A percentile compares a stretch with the other conserved stretches of the same genome.
These are phyloP conservation scores for Entophlyctis luteolus DNA, from an alignment of 192 early-diverging fungal genomes.

Conservation along the genomic window DNA sequence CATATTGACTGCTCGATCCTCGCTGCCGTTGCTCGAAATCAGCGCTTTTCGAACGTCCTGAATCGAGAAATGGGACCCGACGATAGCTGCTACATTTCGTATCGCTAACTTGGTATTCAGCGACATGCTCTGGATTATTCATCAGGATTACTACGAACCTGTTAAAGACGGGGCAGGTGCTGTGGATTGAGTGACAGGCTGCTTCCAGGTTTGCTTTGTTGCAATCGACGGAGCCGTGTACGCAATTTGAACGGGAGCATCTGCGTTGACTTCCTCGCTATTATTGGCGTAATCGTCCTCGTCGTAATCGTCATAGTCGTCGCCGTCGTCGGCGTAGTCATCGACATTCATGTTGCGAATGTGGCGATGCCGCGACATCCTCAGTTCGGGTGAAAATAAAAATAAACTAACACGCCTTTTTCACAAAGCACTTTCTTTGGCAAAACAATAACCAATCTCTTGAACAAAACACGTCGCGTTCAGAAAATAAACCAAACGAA, in stretches of 20 bases:
- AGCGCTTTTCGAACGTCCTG: neutral
- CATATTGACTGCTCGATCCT: slow-evolving; percentile 20
- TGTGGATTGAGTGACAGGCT: neutral
- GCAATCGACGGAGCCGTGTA: slow-evolving; percentile 16
- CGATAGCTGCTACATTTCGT: neutral
- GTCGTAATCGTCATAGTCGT: slow-evolving; percentile 51
- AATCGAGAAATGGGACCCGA: slow-evolving; percentile 3
- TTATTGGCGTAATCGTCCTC: slow-evolving; percentile 28
- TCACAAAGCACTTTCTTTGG: neutral
- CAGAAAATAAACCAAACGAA: neutral
- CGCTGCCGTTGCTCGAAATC: slow-evolving; percentile 1
- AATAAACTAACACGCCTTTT: neutral
- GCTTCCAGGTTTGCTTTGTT: neutral
- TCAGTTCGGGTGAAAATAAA: neutral
- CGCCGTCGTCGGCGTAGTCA: slow-evolving; percentile 37
- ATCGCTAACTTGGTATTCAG: slow-evolving; percentile 14
- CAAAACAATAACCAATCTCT: neutral
- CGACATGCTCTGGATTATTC: neutral
- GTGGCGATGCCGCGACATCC: slow-evolving; percentile 52
- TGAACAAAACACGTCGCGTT: neutral
- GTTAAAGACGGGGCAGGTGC: neutral
- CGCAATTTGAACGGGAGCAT: neutral
- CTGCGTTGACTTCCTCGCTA: neutral
- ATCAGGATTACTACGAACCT: neutral
- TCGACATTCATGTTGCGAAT: slow-evolving; percentile 46